These are phyloP conservation scores for Strobilomyces dryophilus DNA, from an alignment of 768 basidiomycete genomes.

Conservation along the genomic window DNA sequence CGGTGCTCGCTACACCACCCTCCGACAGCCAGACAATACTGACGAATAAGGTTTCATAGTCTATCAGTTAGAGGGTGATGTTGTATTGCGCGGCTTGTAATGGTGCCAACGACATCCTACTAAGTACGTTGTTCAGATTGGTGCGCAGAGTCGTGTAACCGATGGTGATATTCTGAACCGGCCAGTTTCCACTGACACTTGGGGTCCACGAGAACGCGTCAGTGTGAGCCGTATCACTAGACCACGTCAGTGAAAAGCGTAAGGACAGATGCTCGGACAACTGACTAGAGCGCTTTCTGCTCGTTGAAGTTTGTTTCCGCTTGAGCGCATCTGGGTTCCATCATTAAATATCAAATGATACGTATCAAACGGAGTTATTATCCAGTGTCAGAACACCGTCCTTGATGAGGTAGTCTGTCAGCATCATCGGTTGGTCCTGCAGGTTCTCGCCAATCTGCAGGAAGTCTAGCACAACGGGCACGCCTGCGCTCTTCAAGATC, in stretches of 20 bases:
- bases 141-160: not conserved
- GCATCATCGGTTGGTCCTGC: not conserved
- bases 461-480: not conserved
- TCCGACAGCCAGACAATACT: not conserved
- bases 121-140: not conserved
- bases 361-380: not conserved
- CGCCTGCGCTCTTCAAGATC: not conserved
- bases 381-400: not conserved
- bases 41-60: not conserved
- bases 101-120: not conserved
- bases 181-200: not conserved
- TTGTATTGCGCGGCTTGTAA: not conserved
- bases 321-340: not conserved
- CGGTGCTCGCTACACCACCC: not conserved
- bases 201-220: not conserved
- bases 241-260: not conserved
- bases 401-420: not conserved
- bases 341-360: not conserved
- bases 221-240: not conserved
- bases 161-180: not conserved
- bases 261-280: not conserved
- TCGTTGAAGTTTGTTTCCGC: not conserved
- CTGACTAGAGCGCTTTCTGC: not conserved
- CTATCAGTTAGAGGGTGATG: not conserved
- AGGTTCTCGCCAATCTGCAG: slow-evolving; percentile 1